phyloP scores from a whole-genome alignment of 306 rosid genomes.

The Dryas alaskensis region DNA sequence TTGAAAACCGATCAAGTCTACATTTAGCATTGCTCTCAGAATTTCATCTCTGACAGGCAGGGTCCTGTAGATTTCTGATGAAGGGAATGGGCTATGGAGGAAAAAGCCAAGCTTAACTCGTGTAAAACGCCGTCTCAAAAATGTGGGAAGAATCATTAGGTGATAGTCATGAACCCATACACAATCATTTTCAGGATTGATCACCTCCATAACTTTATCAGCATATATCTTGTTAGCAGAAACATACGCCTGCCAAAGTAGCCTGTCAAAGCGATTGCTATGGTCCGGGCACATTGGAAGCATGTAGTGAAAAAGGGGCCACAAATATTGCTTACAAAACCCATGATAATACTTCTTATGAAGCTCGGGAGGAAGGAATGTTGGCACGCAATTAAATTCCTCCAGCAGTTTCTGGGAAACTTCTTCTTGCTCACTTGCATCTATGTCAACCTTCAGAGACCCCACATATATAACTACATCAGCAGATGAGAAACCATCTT shows the following conservation, averaged over 20 bases:
- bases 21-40: slow-evolving; percentile 66
- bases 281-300: slow-evolving; percentile 68
- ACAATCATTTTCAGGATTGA: slow-evolving; percentile 64
- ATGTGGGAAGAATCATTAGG: slow-evolving; percentile 92
- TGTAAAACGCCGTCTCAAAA: slow-evolving; percentile 55
- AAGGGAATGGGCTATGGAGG: slow-evolving; percentile 82
- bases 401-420: slow-evolving; percentile 63
- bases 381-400: slow-evolving; percentile 73
- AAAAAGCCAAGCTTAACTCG: slow-evolving; percentile 80
- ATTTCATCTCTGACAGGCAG: slow-evolving; percentile 82
- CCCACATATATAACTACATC: slow-evolving; percentile 65
- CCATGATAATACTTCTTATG: slow-evolving; percentile 72
- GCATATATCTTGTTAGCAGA: slow-evolving; percentile 81
- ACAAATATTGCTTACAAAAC: slow-evolving; percentile 75
- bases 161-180: slow-evolving; percentile 96
- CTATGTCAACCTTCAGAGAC: slow-evolving; percentile 56
- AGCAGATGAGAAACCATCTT: slow-evolving; percentile 59
- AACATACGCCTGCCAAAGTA: slow-evolving; percentile 85
- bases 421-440: slow-evolving; percentile 62
- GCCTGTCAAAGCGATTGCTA: slow-evolving; percentile 61
- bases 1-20: slow-evolving; percentile 79
- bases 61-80: slow-evolving; percentile 76
- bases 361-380: slow-evolving; percentile 62
- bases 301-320: slow-evolving; percentile 89
- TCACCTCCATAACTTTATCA: slow-evolving; percentile 69